Conservation (phyloP, 1,284 basidiomycete genomes). For the Agaricales sp. region DNA sequence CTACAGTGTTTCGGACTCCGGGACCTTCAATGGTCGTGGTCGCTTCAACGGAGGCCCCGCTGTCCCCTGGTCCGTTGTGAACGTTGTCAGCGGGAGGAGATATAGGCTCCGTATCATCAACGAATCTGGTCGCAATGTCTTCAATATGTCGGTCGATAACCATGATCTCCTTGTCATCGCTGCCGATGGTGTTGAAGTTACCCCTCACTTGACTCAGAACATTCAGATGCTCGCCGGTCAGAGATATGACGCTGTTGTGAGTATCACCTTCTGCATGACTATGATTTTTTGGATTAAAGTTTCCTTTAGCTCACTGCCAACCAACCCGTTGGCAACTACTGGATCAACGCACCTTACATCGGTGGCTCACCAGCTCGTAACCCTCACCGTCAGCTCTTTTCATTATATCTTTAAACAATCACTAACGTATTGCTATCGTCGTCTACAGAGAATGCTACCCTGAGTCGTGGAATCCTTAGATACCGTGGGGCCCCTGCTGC, state of each 20-base stretch:
- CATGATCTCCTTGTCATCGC: conserved; percentile 29
- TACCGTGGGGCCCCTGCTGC: conserved; percentile 22
- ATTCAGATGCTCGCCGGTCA: conserved; percentile 20
- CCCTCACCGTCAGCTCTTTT: no score
- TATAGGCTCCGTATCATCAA: conserved; percentile 38
- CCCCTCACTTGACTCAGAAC: conserved; percentile 15
- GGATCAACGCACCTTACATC: no score
- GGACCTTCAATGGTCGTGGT: conserved; percentile 21
- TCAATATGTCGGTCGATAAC: conserved; percentile 25
- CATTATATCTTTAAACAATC: no score
- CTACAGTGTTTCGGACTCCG: conserved; percentile 16
- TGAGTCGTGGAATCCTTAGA: conserved; percentile 20
- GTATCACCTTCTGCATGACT: conserved; percentile 20
- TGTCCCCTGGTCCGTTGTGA: conserved; percentile 16
- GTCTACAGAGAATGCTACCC: conserved; percentile 12
- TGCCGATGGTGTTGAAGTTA: conserved; percentile 24
- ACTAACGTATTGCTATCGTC: no score
- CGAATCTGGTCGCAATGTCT: conserved; percentile 18
- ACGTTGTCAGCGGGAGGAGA: conserved; percentile 19
- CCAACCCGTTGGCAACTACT: no score
- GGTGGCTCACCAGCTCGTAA: conserved; percentile 9
- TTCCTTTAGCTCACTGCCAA: conserved; percentile 14
- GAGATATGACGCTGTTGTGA: conserved; percentile 18
- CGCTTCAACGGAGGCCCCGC: conserved; percentile 21
- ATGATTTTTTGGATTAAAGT: conserved; percentile 20